phyloP scores from a whole-genome alignment of 768 basidiomycete genomes.

The Amanita thiersii region DNA sequence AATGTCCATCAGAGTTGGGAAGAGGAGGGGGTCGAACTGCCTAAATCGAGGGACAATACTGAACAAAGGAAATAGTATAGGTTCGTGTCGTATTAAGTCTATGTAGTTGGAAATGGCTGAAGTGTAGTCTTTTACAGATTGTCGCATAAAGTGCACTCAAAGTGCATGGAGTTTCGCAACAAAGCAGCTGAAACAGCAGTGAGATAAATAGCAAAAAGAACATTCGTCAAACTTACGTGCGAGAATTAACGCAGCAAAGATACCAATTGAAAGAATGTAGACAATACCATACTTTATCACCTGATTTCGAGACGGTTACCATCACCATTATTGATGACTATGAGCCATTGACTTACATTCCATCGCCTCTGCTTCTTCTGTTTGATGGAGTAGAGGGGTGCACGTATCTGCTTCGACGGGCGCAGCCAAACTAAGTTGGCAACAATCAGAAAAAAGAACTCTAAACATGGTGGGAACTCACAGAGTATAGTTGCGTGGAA shows the following conservation, averaged over 20 bases:
- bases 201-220: conserved; percentile 9
- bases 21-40: too few species aligned
- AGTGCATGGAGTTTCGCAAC: conserved; percentile 50
- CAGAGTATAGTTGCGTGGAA: conserved; percentile 88
- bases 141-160: conserved; percentile 63
- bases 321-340: conserved; percentile 2
- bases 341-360: conserved; percentile 55
- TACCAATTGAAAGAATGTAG: conserved; percentile 58
- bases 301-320: conserved; percentile 25
- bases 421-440: conserved; percentile 77
- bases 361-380: conserved; percentile 84
- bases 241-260: conserved; percentile 72
- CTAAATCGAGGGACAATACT: too few species aligned
- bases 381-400: conserved; percentile 85
- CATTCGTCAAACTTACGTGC: conserved; percentile 48
- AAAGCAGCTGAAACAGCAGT: conserved; percentile 37
- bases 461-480: conserved; percentile 32
- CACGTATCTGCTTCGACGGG: conserved; percentile 89
- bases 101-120: conserved; percentile 25
- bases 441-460: conserved; percentile 11
- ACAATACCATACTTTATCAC: conserved; percentile 79
- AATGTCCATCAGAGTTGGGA: too few species aligned
- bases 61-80: not conserved
- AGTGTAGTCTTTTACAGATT: conserved; percentile 42
- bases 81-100: conserved; percentile 1